Conservation (phyloP, 1,284 basidiomycete genomes). For the Ganoderma lucidum region DNA sequence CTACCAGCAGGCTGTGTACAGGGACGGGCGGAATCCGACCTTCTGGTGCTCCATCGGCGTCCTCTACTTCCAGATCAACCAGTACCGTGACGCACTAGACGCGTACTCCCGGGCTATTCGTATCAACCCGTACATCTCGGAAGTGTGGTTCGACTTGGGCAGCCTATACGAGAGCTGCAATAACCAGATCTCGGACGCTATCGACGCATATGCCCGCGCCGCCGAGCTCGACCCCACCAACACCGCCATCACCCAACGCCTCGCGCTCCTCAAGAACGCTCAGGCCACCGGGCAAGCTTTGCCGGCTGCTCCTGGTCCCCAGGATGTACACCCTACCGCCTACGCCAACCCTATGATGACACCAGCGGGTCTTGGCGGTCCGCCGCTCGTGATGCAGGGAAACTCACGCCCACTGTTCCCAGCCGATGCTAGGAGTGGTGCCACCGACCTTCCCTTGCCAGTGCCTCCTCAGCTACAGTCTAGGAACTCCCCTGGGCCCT, state of each 20-base stretch:
- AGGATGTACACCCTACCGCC: constrained; percentile 95
- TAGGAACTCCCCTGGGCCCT: constrained; percentile 69
- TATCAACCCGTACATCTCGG: constrained; percentile 98
- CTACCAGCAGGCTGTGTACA: constrained; percentile 98
- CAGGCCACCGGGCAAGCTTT: constrained; percentile 83
- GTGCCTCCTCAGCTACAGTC: constrained; percentile 60
- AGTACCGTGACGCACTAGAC: constrained; percentile 97
- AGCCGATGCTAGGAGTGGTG: constrained; percentile 69
- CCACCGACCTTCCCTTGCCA: constrained; percentile 64
- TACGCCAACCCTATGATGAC: constrained; percentile 82
- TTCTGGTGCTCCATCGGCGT: constrained; percentile 99
- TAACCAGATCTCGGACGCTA: constrained; percentile 98
- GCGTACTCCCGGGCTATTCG: constrained; percentile 98
- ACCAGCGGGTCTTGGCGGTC: constrained; percentile 66
- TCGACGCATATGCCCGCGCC: constrained; percentile 96
- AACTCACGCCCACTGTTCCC: constrained; percentile 59
- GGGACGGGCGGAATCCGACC: constrained; percentile 97
- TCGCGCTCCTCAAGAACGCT: constrained; percentile 81
- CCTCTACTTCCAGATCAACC: constrained; percentile 99
- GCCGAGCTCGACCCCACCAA: constrained; percentile 90
- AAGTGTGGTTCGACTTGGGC: constrained; percentile 99
- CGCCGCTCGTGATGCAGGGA: constrained; percentile 64
- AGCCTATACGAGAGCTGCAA: constrained; percentile 98
- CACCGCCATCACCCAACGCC: constrained; percentile 77
- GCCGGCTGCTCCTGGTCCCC: constrained; percentile 87